A percentile compares a stretch with the other conserved stretches of the same genome.
Conservation (phyloP, 2,329 filamentous ascomycete species). For the Penicillium sumatraense region DNA sequence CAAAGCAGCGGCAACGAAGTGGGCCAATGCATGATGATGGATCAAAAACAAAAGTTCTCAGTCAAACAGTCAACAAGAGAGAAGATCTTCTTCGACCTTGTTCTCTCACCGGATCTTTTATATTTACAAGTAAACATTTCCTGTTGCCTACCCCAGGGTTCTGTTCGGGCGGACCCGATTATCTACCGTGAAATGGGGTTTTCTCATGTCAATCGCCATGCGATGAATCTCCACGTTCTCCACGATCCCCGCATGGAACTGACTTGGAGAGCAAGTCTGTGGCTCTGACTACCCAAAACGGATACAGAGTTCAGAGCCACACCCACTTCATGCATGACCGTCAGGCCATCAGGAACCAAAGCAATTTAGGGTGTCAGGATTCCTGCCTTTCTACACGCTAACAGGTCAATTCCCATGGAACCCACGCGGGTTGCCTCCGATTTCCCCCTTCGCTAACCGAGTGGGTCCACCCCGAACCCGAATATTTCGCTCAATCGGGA, state of each 20-base stretch:
- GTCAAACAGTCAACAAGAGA: background rate
- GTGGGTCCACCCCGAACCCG: conserved; percentile 9
- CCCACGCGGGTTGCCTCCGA: background rate
- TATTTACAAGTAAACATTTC: conserved; percentile 1
- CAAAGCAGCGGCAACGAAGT: conserved; percentile 18
- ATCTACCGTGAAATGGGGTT: conserved; percentile 2
- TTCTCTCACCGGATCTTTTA: conserved; percentile 12
- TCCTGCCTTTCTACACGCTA: background rate
- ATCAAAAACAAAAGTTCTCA: background rate
- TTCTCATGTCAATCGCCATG: conserved; percentile 10
- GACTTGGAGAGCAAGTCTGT: conserved; percentile 8
- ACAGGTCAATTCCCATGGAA: background rate
- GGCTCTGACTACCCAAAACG: conserved; percentile 20
- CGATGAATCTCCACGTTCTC: conserved; percentile 11
- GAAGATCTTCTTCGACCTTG: background rate
- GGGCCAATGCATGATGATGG: conserved; percentile 14
- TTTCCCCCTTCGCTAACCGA: conserved; percentile 8
- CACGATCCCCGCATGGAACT: conserved; percentile 21
- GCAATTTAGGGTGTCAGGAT: background rate
- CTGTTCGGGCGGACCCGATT: conserved; percentile 6
- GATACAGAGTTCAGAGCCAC: conserved; percentile 2
- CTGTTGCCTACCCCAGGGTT: conserved; percentile 5
- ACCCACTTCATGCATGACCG: background rate
- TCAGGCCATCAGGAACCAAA: conserved; percentile 1
- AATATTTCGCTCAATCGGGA: conserved; percentile 3